Percentiles rank a stretch among this genome's conserved stretches.
These are phyloP conservation scores for Lipomyces yamadae DNA, from an alignment of 805 yeast genomes.

Conservation along the genomic window DNA sequence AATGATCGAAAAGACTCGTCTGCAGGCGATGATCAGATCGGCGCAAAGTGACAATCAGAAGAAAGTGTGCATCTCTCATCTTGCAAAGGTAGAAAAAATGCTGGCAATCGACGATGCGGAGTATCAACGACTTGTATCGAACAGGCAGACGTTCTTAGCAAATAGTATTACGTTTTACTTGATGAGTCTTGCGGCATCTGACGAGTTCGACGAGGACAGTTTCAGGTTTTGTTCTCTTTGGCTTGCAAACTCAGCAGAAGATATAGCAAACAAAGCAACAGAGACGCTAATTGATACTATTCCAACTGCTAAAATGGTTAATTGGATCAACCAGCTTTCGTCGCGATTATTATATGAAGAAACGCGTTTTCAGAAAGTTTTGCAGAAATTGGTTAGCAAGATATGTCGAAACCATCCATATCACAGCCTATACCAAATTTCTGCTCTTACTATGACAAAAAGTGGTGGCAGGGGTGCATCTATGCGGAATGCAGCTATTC, in stretches of 20 bases:
- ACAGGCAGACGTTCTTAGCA: conserved; percentile 52
- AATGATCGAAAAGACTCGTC: conserved; percentile 48
- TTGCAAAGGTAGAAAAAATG: conserved; percentile 40
- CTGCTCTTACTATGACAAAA: conserved; percentile 32
- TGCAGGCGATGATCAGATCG: conserved; percentile 55
- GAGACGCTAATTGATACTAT: conserved; percentile 48
- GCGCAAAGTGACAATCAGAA: conserved; percentile 54
- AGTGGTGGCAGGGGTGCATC: conserved; percentile 7
- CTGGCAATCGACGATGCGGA: conserved; percentile 57
- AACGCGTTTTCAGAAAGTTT: conserved; percentile 64
- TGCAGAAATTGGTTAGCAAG: conserved; percentile 55
- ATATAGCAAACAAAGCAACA: conserved; percentile 53
- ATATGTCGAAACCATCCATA: conserved; percentile 67
- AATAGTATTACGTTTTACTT: conserved; percentile 66
- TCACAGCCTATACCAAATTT: conserved; percentile 62
- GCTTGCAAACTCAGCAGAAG: conserved; percentile 64
- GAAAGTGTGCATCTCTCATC: conserved; percentile 54
- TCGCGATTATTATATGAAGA: conserved; percentile 61
- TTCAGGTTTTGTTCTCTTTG: conserved; percentile 84
- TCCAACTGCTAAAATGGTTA: conserved; percentile 66
- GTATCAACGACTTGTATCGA: conserved; percentile 48
- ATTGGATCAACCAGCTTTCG: conserved; percentile 79
- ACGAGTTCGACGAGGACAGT: conserved; percentile 56
- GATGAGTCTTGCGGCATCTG: conserved; percentile 55
- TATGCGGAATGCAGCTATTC: conserved; percentile 51